Percentiles rank a stretch among this genome's conserved stretches.
Evolutionary conservation across 2,329 filamentous ascomycete genomes (phyloP).

Genomic region (Diaporthe vexans): DNA sequence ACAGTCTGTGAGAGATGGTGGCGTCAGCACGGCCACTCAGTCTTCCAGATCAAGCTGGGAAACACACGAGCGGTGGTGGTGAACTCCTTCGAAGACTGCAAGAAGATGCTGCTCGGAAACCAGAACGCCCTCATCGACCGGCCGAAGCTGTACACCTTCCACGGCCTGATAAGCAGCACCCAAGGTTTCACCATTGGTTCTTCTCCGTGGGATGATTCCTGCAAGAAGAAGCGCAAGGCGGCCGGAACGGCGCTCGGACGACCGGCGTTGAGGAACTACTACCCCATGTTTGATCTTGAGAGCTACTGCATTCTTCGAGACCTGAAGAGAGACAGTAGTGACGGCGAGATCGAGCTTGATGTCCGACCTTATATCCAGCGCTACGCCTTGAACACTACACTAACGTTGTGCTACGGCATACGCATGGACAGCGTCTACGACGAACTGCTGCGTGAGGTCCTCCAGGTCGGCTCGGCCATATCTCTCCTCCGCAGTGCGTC

Average conservation of each 20-base stretch:
- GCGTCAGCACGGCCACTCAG: conserved; percentile 60
- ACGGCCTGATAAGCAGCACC: conserved; percentile 64
- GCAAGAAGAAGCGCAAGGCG: conserved; percentile 66
- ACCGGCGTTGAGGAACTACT: conserved; percentile 61
- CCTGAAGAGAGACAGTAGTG: conserved; percentile 58
- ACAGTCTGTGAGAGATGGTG: conserved; percentile 65
- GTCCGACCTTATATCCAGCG: conserved; percentile 66
- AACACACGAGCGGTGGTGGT: conserved; percentile 67
- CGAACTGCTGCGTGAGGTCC: conserved; percentile 63
- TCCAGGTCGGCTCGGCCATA: conserved; percentile 66
- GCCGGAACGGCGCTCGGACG: conserved; percentile 62
- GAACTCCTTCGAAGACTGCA: conserved; percentile 66
- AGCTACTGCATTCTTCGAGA: conserved; percentile 65
- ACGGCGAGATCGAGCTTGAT: conserved; percentile 58
- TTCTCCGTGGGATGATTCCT: conserved; percentile 66
- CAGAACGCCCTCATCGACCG: conserved; percentile 65
- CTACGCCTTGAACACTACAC: conserved; percentile 66
- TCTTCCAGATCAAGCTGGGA: conserved; percentile 67
- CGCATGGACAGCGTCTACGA: conserved; percentile 68
- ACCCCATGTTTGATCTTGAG: conserved; percentile 68
- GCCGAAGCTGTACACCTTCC: conserved; percentile 66
- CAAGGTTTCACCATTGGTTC: conserved; percentile 70
- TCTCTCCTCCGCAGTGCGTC: conserved; percentile 63
- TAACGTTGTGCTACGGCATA: conserved; percentile 68
- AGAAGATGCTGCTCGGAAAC: conserved; percentile 63